A percentile compares a stretch with the other conserved stretches of the same genome.
Evolutionary conservation across 177 flowering plant species (phyloP).

Genomic region (Tripterygium wilfordii): DNA sequence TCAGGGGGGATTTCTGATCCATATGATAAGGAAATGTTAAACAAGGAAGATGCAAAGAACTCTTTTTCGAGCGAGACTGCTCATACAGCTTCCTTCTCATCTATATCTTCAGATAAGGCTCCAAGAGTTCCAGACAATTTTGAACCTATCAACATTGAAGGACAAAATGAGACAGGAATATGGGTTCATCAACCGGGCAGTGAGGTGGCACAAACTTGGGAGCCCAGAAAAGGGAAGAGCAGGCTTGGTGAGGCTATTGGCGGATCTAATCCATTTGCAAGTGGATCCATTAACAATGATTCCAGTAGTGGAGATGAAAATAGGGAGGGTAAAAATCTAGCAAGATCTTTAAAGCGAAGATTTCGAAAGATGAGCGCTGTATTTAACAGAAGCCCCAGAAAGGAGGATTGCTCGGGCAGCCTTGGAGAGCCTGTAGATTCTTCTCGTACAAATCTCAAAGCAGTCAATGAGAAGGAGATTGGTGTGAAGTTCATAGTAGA

Average conservation of each 20-base stretch:
- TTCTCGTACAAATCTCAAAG: constrained; percentile 35
- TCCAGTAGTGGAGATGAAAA: constrained; percentile 47
- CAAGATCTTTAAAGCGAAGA: constrained; percentile 30
- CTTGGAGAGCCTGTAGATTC: constrained; percentile 21
- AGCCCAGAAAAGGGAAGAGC: constrained; percentile 72
- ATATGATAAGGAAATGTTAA: constrained; percentile 19
- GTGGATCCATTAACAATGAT: constrained; percentile 19
- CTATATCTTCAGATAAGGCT: constrained; percentile 23
- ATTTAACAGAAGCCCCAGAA: constrained; percentile 37
- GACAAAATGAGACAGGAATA: constrained; percentile 60
- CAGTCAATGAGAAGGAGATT: constrained; percentile 30
- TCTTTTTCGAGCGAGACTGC: constrained; percentile 22
- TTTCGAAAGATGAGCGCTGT: constrained; percentile 42
- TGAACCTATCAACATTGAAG: constrained; percentile 77
- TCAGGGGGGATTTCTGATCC: constrained; percentile 35
- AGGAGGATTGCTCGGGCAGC: constrained; percentile 18
- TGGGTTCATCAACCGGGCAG: constrained; percentile 96
- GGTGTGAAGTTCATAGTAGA: constrained; percentile 44
- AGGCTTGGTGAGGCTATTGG: constrained; percentile 24
- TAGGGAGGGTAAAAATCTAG: constrained; percentile 22
- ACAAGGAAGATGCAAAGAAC: constrained; percentile 19
- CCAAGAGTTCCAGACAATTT: constrained; percentile 43
- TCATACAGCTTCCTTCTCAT: constrained; percentile 24
- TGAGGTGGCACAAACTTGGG: constrained; percentile 67
- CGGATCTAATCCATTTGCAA: constrained; percentile 19